Conservation (phyloP, 2,329 filamentous ascomycete genomes). For the Aspergillus fischeri region DNA sequence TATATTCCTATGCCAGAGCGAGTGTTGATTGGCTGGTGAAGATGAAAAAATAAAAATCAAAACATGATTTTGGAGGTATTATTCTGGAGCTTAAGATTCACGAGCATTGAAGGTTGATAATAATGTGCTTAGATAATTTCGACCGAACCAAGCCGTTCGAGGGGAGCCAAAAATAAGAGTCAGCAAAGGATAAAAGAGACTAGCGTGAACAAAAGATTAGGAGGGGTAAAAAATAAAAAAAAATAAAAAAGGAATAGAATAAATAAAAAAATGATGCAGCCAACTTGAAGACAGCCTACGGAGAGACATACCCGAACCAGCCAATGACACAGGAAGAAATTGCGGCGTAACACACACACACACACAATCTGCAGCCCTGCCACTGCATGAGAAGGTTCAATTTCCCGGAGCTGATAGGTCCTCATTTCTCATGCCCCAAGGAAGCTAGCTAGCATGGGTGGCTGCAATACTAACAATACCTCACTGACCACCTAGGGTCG, state of each 20-base stretch:
- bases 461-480: constrained; percentile 4
- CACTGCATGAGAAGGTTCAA: constrained; percentile 12
- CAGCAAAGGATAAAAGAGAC: not conserved
- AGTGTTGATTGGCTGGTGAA: not conserved
- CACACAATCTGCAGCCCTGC: constrained; percentile 12
- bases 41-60: not conserved
- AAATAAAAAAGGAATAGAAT: constrained; percentile 4
- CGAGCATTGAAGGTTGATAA: not conserved
- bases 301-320: not conserved
- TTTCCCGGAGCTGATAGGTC: constrained; percentile 14
- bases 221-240: not conserved
- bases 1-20: not conserved
- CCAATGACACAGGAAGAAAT: not conserved
- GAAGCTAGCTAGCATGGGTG: not conserved
- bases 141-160: not conserved
- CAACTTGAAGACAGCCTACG: not conserved
- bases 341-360: constrained; percentile 1
- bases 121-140: not conserved
- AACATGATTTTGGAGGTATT: not conserved
- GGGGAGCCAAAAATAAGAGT: not conserved
- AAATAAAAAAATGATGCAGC: not conserved
- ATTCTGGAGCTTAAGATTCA: not conserved
- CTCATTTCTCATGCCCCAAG: not conserved
- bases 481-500: constrained; percentile 1
- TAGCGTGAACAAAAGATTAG: not conserved